These are phyloP conservation scores for Agrostemma githago DNA, from an alignment of 148 eudicot species.

Conservation along the genomic window DNA sequence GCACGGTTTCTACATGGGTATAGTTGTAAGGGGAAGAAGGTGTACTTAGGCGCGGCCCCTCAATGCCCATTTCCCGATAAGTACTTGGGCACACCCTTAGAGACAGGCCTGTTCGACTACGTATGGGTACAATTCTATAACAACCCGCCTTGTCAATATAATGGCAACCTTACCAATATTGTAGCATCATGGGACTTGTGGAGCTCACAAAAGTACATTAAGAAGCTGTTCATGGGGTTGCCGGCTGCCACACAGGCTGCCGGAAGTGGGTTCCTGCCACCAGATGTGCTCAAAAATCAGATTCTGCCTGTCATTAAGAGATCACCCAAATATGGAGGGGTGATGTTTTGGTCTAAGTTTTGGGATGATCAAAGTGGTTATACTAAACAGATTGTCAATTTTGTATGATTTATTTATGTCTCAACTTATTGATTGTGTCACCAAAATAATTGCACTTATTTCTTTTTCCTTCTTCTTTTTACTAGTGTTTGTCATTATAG, in stretches of 20 bases:
- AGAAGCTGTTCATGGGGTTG: slow-evolving; percentile 61
- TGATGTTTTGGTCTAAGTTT: slow-evolving; percentile 85
- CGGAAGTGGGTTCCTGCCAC: slow-evolving; percentile 70
- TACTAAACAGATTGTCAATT: slow-evolving; percentile 40
- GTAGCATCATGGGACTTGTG: slow-evolving; percentile 53
- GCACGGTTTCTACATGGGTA: slow-evolving; percentile 25
- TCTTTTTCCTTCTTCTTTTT: too few species aligned
- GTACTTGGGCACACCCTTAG: slow-evolving; percentile 43
- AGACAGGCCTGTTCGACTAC: slow-evolving; percentile 60
- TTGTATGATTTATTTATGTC: slow-evolving; percentile 31
- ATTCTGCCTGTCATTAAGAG: slow-evolving; percentile 56
- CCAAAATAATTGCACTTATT: not conserved
- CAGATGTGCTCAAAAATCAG: slow-evolving; percentile 39
- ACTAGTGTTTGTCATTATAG: not conserved
- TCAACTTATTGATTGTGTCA: not conserved
- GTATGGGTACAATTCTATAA: slow-evolving; percentile 92
- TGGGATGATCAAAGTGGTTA: slow-evolving; percentile 75
- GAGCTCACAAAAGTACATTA: slow-evolving; percentile 42
- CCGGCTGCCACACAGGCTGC: slow-evolving; percentile 76
- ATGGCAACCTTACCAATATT: slow-evolving; percentile 45
- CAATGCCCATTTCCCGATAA: slow-evolving; percentile 79
- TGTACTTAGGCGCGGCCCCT: slow-evolving; percentile 75
- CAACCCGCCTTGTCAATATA: slow-evolving; percentile 73
- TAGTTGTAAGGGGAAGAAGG: slow-evolving; percentile 23
- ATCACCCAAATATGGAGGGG: slow-evolving; percentile 73